phyloP scores from a whole-genome alignment of 768 basidiomycete genomes.

The Amylocystis lapponica region DNA sequence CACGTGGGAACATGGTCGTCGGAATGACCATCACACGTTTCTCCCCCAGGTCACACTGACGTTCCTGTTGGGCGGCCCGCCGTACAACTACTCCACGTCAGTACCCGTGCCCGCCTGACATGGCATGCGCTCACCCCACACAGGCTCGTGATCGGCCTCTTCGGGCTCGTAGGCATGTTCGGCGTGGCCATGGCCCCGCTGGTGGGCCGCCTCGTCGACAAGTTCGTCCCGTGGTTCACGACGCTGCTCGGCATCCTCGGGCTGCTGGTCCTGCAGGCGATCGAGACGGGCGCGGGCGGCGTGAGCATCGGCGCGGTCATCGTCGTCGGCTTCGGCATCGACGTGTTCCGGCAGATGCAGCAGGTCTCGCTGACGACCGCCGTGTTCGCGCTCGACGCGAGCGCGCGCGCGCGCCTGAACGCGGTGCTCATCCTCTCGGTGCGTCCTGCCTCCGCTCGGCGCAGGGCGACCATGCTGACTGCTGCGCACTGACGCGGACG shows the following conservation, averaged over 20 bases:
- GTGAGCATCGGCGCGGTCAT: constrained; percentile 66
- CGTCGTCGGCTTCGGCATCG: constrained; percentile 64
- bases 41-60: constrained; percentile 47
- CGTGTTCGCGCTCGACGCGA: constrained; percentile 30
- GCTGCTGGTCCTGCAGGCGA: constrained; percentile 46
- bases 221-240: constrained; percentile 72
- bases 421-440: constrained; percentile 71
- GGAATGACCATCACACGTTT: too few species aligned
- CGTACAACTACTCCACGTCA: constrained; percentile 72
- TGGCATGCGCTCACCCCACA: background rate
- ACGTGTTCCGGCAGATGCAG: constrained; percentile 66
- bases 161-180: constrained; percentile 45
- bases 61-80: constrained; percentile 72
- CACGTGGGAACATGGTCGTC: too few species aligned
- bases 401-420: constrained; percentile 53
- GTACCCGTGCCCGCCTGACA: constrained; percentile 14
- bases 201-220: constrained; percentile 63
- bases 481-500: background rate
- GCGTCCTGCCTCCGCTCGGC: constrained; percentile 14
- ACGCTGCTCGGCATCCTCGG: constrained; percentile 49
- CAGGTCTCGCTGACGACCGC: constrained; percentile 62
- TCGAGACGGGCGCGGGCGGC: constrained; percentile 68
- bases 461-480: background rate
- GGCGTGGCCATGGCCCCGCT: constrained; percentile 68
- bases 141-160: constrained; percentile 44